Evolutionary conservation across 352 stramenopile genomes (phyloP), one percentile per base, ranked within the genome.

Genomic region (Globisporangium orthogonon): DNA sequence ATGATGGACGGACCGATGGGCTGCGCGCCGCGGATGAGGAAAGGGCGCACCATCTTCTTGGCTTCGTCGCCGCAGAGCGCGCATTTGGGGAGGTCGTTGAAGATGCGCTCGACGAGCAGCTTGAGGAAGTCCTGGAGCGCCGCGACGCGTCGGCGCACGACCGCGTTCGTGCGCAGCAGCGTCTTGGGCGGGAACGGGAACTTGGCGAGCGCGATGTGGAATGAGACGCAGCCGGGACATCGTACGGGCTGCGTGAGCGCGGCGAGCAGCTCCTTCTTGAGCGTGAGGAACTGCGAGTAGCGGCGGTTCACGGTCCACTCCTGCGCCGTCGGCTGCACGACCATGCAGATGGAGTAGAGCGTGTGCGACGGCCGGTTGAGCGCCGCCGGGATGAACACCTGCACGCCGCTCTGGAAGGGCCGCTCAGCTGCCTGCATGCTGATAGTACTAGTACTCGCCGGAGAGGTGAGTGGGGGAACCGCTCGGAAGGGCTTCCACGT

Each of bases 281-380:
- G 74, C 70, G 86, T 74, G 58, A 91, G 72, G 65, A 93, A 93
- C 71, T 93, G 83, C 58, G 83, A 93, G 66, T 93, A 93, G 49
- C 83, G 83, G 29, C 83, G 81, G 61, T 93, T 93, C 43, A 93
- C 82, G 0, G 81, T 89, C 83, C 83, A 93, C 56, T 93, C 83
- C 58, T 90, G 77, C 48, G 70, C 67, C 15, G 78, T 88, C 41
- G 83, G 81, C 63, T 93, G 81, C 58, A 93, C 83, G 29, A 70
- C 62, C 74, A 91, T 83, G 60, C 74, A 89, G 58, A 93, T 87
- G 66, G 81, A 89, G 68, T 93, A 93, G 33, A 93, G 71, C 57
- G 83, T 93, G 67, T 93, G 83, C 29, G 78, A 86, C 35, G 83
- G 83, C 7, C 83, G 74, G 63, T 93, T 93, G 28, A 93, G 74